Base-by-base conservation (phyloP, 371 early-diverging fungal genomes). In the Basidiobolus meristosporus region DNA sequence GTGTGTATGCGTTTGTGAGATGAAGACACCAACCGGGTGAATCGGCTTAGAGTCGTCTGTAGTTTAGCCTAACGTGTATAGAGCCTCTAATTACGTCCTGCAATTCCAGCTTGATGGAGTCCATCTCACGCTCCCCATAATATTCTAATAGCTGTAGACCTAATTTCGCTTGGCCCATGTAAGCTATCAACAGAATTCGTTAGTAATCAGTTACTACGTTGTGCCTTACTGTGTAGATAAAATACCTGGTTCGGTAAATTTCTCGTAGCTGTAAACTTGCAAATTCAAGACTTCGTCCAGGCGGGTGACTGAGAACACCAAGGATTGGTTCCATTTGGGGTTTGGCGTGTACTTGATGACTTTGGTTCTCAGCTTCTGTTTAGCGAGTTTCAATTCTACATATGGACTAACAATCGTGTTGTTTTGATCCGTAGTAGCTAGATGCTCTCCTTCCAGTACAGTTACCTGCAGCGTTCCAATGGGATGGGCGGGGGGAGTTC, bases 231-330 rank as follows among this genome's bases (percentile, higher is more conserved):
- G 7, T 23, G 7, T 19, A 28, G 35, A 17, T 10, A 14, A 1
- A 11, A 0, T 31, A 10, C 44, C 39, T 31, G 39, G 39, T 34
- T 20, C 41, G 36, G 14, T 28, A 21, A 36, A 36, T 35, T 40
- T 39, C 40, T 46, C 46, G 31, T 36, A 41, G 14, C 36, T 41
- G 32, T 21, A 46, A 15, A 46, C 15, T 2, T 40, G 30, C 5
- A 46, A n/a, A 40, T 36, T 39, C 26, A 46, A 19, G 10, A 37
- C 35, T 41, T 46, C 46, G 5, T 46, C 46, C 20, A 46, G 23
- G 10, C 36, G 36, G 17, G 40, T 41, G 14, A 46, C 41, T 7
- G 46, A 35, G 37, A 46, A 46, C 28, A 41, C 23, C 16, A 46
- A 36, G 15, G 29, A 2, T 34, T 34, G 34, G 7, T 34, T 41